Conservation (phyloP, 2,329 filamentous ascomycete genomes). For the Trichoderma sp. region DNA sequence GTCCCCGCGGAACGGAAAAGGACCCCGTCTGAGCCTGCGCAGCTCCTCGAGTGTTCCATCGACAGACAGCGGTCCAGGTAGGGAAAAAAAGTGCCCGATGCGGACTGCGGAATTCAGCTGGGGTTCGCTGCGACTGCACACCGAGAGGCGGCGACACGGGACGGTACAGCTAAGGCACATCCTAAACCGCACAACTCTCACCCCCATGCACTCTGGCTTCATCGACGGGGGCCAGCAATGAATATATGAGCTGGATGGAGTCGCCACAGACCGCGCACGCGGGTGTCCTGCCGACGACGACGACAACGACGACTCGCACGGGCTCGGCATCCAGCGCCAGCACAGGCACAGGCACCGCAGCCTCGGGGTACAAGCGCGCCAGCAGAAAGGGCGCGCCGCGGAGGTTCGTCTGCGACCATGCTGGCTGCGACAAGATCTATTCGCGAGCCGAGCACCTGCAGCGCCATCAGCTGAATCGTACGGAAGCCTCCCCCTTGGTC, state of each 20-base stretch:
- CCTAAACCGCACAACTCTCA: neutral
- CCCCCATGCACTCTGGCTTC: constrained; percentile 25
- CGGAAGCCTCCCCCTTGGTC: constrained; percentile 37
- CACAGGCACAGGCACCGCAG: constrained; percentile 19
- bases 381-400: constrained; percentile 55
- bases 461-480: constrained; percentile 80
- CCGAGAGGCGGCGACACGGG: constrained; percentile 10
- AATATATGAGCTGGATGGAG: constrained; percentile 32
- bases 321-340: constrained; percentile 19
- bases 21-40: constrained; percentile 7
- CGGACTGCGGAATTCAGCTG: constrained; percentile 2
- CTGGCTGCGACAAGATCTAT: constrained; percentile 77
- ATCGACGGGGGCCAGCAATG: constrained; percentile 26
- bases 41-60: constrained; percentile 1
- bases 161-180: neutral
- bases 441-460: constrained; percentile 80
- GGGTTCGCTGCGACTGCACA: constrained; percentile 19
- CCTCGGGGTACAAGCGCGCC: constrained; percentile 51
- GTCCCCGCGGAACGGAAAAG: constrained; percentile 26
- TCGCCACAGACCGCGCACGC: constrained; percentile 31
- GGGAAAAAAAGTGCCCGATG: neutral
- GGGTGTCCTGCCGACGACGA: constrained; percentile 13
- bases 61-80: neutral
- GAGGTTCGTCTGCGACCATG: constrained; percentile 65
- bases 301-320: constrained; percentile 20